Base-by-base conservation (phyloP, 2,329 filamentous ascomycete genomes). In the Domatiomyces globalis region DNA sequence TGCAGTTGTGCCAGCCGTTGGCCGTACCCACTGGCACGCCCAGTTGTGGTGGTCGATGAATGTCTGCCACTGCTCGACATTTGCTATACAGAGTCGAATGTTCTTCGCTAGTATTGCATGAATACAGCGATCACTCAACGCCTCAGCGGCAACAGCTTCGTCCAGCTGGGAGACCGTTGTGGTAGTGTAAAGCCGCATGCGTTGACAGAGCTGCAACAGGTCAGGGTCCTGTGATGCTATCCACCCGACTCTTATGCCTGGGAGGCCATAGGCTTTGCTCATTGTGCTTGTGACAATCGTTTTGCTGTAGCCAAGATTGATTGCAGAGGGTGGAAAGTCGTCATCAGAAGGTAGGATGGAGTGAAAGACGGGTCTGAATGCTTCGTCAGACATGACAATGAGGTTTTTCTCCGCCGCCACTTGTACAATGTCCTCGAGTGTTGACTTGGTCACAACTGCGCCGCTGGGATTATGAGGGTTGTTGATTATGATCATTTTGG, bases 401-500 rank as follows among this genome's bases (percentile, higher is more conserved):
- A 92, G 81, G 50, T 75, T 72, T 39, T 78, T 75, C 39, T 76
- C 69, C 50, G 73, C 69, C 2, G 85, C 85, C 50, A 89, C 67
- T 2, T 76, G 71, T 39, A 86, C 70, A 55, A 92, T 75, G 2
- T 74, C 62, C 50, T 78, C 65, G 0, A 94, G 72, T 10, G 79
- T 73, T 1, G 73, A 64, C 45, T 74, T 79, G 0, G 81, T 78
- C 17, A 87, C 80, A 2, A 83, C 74, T 8, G 80, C 78, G 5
- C 87, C 86, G 0, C 83, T 89, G 0, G 87, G 87, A 61, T 94
- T 94, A 66, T 89, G 86, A 0, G 87, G 84, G 60, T 88, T 90
- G 65, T 83, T 83, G 58, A 84, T 67, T 48, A 84, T 74, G 53
- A 83, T 76, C 66, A 88, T 73, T 54, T 67, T 71, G 5, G 69